Base-by-base conservation (phyloP, 805 yeast genomes). In the Candida pini region DNA sequence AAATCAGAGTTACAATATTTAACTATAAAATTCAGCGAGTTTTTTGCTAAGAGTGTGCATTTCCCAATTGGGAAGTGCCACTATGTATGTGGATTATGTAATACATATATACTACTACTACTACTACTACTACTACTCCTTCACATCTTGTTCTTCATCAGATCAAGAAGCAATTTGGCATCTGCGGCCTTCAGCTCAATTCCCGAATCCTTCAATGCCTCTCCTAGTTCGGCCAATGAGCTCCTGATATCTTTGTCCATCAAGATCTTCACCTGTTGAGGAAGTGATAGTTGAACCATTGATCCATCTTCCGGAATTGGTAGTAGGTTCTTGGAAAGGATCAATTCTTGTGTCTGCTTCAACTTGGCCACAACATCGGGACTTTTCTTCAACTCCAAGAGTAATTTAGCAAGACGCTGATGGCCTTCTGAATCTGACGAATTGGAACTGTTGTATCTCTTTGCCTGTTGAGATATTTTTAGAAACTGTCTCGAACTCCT, bases 351-450 rank as follows among this genome's bases (percentile, higher is more conserved):
- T 34, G 60, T 47, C 20, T 54, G 58, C 27, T 58, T 54, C 24
- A 63, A 45, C 32, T 60, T 54, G n/a, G 51, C 51, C 9, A 59
- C 51, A 44, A 63, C 50, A 12, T 57, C 59, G 6, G 61, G 62
- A 36, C 56, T 52, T 26, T 54, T 47, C 41, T 56, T 57, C 29
- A 51, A 52, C 29, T 45, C 50, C 16, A 45, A 43, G 37, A 61
- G 41, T 15, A 48, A 29, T 9, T 39, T 39, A 8, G 27, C 20
- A 18, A 47, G 26, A 22, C 25, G 25, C 10, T 12, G 5, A 12
- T 22, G 25, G 23, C 36, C 35, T 10, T 37, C 23, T 26, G 34
- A 38, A 17, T 31, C 33, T 17, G 21, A 10, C 12, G 34, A 30
- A 9, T 21, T 30, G 7, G 28, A 30, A 10, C 41, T 44, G 36